Conservation (phyloP, 768 basidiomycete species). For the Neoboletus magnificus region DNA sequence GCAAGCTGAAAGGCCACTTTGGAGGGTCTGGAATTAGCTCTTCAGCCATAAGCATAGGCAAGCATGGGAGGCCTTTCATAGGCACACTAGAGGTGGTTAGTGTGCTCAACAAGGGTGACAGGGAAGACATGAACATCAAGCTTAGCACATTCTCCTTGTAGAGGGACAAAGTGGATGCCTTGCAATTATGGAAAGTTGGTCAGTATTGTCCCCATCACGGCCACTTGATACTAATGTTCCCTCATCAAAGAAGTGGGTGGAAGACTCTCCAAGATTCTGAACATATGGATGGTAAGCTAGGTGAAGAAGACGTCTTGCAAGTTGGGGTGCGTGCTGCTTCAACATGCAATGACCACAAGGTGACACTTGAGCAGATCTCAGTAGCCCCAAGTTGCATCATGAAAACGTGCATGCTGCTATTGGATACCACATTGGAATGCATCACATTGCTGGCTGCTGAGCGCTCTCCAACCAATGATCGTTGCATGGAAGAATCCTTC, state of each 20-base stretch:
- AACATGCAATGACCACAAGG: not conserved
- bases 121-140: conserved; percentile 13
- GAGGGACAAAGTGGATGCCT: conserved; percentile 10
- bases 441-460: not conserved
- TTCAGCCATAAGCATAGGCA: conserved; percentile 5
- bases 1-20: conserved; percentile 7
- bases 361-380: not conserved
- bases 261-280: not conserved
- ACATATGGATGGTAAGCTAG: not conserved
- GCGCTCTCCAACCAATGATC: conserved; percentile 23
- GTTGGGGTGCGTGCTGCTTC: not conserved
- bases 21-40: not conserved
- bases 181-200: conserved; percentile 31
- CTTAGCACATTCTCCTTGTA: conserved; percentile 7
- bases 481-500: conserved; percentile 28
- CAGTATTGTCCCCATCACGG: not conserved
- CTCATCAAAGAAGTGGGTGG: not conserved
- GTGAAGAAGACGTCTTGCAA: not conserved
- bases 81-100: conserved; percentile 14
- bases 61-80: conserved; percentile 17
- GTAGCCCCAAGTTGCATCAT: not conserved
- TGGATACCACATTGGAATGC: not conserved
- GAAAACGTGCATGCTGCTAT: conserved; percentile 3
- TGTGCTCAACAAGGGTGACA: conserved; percentile 27
- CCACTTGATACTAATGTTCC: not conserved